phyloP scores from a whole-genome alignment of 805 yeast genomes.

The Lipomyces sp. region DNA sequence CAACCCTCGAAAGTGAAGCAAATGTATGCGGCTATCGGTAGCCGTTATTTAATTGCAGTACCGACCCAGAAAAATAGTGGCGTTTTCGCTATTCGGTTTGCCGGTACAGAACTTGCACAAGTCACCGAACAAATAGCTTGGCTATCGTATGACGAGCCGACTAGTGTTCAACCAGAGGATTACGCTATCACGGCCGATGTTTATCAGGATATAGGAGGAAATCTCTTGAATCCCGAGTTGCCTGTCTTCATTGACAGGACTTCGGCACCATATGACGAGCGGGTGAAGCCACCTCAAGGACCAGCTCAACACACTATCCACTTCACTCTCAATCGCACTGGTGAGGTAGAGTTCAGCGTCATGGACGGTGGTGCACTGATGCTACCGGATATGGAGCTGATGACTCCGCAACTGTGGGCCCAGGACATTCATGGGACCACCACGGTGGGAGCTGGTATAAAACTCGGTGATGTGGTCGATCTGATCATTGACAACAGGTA shows the following conservation, averaged over 20 bases:
- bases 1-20: constrained; percentile 14
- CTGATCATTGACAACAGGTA: constrained; percentile 79
- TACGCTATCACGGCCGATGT: background rate
- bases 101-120: constrained; percentile 10
- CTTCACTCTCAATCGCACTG: constrained; percentile 6
- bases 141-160: constrained; percentile 11
- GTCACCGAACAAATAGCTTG: constrained; percentile 13
- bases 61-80: constrained; percentile 70
- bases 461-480: constrained; percentile 68
- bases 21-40: constrained; percentile 8
- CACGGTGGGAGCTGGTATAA: constrained; percentile 52
- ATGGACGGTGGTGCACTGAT: constrained; percentile 10
- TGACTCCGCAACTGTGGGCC: constrained; percentile 9
- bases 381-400: constrained; percentile 2
- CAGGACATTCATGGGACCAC: background rate
- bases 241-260: constrained; percentile 1
- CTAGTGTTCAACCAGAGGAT: background rate
- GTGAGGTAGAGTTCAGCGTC: constrained; percentile 1
- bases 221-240: background rate
- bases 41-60: constrained; percentile 17
- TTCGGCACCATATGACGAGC: constrained; percentile 10
- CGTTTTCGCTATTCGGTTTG: constrained; percentile 26
- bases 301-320: constrained; percentile 16
- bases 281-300: constrained; percentile 5
- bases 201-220: constrained; percentile 16